Base-by-base conservation (phyloP, 441 rosid species). In the Theobroma grandiflorum region DNA sequence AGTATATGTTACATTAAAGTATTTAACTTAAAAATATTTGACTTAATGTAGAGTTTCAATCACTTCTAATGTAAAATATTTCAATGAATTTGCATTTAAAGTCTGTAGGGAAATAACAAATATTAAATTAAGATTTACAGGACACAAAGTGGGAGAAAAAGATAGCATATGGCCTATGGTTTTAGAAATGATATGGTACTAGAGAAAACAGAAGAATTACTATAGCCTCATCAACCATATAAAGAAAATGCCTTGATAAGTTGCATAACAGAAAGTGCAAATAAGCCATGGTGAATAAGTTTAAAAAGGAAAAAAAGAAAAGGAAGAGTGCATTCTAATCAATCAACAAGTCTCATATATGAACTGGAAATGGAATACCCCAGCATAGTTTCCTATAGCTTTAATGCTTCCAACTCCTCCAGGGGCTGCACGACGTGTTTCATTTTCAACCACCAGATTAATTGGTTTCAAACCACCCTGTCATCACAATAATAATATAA, bases 381-480 rank as follows among this genome's bases (percentile, higher is more conserved):
- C 83, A 26, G 90, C 89, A 74, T 90, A 90, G 72, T 90, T 89
- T 63, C 89, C 87, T 75, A 87, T 83, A 11, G 90, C 84, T 77
- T 90, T 90, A 65, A 89, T 85, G 65, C 85, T 78, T 57, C 92
- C 92, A 45, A 90, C 88, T 76, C 90, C 93, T 47, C 93, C 90
- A 59, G 85, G 86, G 47, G 82, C 80, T 63, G 93, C 91, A 31
- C 91, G 88, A 79, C 88, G 88, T 16, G 83, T 77, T 81, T 80
- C 86, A 53, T 85, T 80, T 77, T 91, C 91, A 47, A 88, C 73
- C 72, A 86, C 72, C 84, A 91, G 72, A 78, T 83, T 79, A 80
- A 89, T 84, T 45, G 92, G 87, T 26, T 88, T 85, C 26, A 86
- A 53, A 47, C 87, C 90, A 76, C 80, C 90, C 91, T 88, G 84